phyloP scores from a whole-genome alignment of 202 grass and related monocot species.

The Saccharum hybrid region DNA sequence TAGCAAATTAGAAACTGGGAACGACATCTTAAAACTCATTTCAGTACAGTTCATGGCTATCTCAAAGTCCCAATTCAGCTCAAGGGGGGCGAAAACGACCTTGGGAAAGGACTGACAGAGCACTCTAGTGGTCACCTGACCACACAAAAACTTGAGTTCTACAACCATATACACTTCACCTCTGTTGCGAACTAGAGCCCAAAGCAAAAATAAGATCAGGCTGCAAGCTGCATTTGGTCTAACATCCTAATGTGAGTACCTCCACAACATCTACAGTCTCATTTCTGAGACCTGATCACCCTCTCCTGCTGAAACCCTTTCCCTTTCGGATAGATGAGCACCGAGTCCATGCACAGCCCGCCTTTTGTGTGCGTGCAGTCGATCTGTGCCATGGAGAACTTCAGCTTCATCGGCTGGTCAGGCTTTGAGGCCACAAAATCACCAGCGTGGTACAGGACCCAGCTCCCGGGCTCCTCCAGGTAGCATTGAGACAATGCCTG shows the following conservation, averaged over 20 bases:
- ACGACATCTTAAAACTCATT: background rate
- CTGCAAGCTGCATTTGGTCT: constrained; percentile 48
- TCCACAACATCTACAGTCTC: constrained; percentile 51
- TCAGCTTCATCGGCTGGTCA: constrained; percentile 58
- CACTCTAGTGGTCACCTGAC: constrained; percentile 1
- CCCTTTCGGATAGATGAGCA: constrained; percentile 76
- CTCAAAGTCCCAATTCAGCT: constrained; percentile 27
- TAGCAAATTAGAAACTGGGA: background rate
- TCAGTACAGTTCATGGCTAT: constrained; percentile 13
- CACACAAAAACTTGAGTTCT: constrained; percentile 42
- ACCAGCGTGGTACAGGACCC: constrained; percentile 78
- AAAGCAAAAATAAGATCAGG: constrained; percentile 61
- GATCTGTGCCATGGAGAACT: constrained; percentile 98
- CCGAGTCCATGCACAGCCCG: constrained; percentile 78
- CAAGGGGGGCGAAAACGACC: constrained; percentile 3
- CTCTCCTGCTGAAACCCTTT: constrained; percentile 63
- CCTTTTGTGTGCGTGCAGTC: constrained; percentile 98
- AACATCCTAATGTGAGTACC: constrained; percentile 48
- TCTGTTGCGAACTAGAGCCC: constrained; percentile 46
- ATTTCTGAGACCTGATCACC: constrained; percentile 49
- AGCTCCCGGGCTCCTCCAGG: constrained; percentile 77
- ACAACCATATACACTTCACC: constrained; percentile 53
- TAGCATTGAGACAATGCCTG: constrained; percentile 69
- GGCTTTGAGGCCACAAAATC: constrained; percentile 78
- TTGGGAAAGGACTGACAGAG: constrained; percentile 43